Base-by-base conservation (phyloP, 2,329 filamentous ascomycete species). In the Diplodia seriata region DNA sequence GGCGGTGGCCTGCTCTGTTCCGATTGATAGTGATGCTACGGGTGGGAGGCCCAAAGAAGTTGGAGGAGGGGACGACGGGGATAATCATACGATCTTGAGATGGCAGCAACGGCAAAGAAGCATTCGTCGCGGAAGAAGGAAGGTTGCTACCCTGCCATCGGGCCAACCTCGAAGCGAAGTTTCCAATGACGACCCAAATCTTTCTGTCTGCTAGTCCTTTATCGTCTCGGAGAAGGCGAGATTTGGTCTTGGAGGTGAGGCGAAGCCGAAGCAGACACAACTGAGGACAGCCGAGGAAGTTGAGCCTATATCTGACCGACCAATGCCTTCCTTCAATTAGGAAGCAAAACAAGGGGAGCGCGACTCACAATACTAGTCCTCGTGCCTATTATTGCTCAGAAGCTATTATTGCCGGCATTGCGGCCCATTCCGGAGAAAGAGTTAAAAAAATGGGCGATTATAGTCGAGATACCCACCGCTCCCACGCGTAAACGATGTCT, bases 81-180 rank as follows among this genome's bases (percentile, higher is more conserved):
- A 14, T 4, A 59, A 59, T 63, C 59, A 51, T 63, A 63, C 59
- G 59, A 63, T 18, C 18, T 20, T 36, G 36, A n/a, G 47, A 29
- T 63, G 9, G 59, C 29, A 62, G 43, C 54, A 36, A 49, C 59
- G 50, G 59, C 54, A 15, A n/a, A 29, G 56, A 31, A 43, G 38
- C 20, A 61, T 14, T 18, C 31, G 54, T 40, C 11, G n/a, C 38
- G 18, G 14, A 20, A 51, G 29, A 20, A 26, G 31, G 59, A 51
- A 63, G 59, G 59, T 36, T 43, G 29, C 33, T 36, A 12, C 33
- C 33, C 33, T 59, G 20, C 20, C 55, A 12, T n/a, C 55, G 55
- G 55, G 38, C 47, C 36, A 43, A 43, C n/a, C 59, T 62, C 59
- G 59, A 63, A 63, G 59, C 59, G 59, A 63, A 49, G 15, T 12